Evolutionary conservation across 169 alveolate genomes (phyloP), one percentile per base, ranked within the genome.

Genomic region (Ichthyophthirius multifiliis): DNA sequence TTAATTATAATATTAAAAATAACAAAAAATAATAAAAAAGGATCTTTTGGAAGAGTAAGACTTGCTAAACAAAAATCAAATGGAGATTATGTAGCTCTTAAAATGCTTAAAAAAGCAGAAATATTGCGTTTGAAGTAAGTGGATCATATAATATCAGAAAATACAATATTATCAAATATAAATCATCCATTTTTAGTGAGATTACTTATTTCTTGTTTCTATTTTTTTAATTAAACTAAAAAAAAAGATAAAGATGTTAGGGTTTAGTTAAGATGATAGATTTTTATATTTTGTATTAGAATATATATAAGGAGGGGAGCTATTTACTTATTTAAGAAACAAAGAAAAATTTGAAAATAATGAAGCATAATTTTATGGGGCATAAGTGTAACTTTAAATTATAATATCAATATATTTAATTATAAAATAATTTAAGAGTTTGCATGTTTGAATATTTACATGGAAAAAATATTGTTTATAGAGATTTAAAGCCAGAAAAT

Each of bases 321-420:
- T 91, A 5, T 91, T 89, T 65, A 86, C 91, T 16, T 90, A 89
- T 64, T 73, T 87, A 16, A 46, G 95, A 48, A 85, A 85, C 20
- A 89, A 84, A 62, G 95, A 94, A 16, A 89, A 83, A 48, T 80
- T 90, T 5, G 88, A 82, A 13, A 32, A 74, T 15, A 86, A 84
- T 34, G 86, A 77, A 32, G 90, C 94, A 9, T 37, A 35, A 27
- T 79, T 79, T 46, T 79, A 79, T 79, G 85, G 76, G 16, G 77
- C 85, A 32, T 44, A 79, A 79, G 85, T 79, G 77, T 67, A 67
- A n/a, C n/a, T n/a, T n/a, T n/a, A n/a, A n/a, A n/a, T n/a, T n/a
- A n/a, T n/a, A n/a, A 97, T 94, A 16, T 99, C 99, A n/a, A 92
- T 94, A 74, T 96, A 98, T 84, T 98, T 97, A 78, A 97, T 99